Evolutionary conservation across 2,329 filamentous ascomycete species (phyloP).

Genomic region (Leptographium flavum): DNA sequence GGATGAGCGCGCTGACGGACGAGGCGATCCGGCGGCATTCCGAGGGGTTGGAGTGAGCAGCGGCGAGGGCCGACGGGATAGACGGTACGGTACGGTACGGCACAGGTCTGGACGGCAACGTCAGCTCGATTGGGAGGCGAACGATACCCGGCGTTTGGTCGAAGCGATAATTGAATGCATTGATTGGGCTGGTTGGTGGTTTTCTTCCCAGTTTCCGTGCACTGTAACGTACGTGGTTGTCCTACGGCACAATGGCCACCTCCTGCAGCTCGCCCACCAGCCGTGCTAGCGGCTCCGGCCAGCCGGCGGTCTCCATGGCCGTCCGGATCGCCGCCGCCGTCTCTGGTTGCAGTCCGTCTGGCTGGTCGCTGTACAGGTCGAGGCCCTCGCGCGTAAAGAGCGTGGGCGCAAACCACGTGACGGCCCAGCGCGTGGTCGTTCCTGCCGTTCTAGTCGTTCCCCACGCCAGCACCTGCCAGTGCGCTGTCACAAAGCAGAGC

Average conservation of each 20-base stretch:
- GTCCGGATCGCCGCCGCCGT: slow-evolving; percentile 18
- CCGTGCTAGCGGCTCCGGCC: slow-evolving; percentile 36
- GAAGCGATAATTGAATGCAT: no score
- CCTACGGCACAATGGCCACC: slow-evolving; percentile 32
- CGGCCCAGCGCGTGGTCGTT: slow-evolving; percentile 47
- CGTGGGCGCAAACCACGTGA: slow-evolving; percentile 76
- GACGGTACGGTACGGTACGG: background rate
- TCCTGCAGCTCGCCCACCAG: slow-evolving; percentile 34
- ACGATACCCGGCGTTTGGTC: no score
- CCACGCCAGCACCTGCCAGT: slow-evolving; percentile 74
- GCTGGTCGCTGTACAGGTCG: slow-evolving; percentile 58
- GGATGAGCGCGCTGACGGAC: slow-evolving; percentile 65
- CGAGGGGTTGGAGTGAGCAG: slow-evolving; percentile 28
- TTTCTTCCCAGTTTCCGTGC: no score
- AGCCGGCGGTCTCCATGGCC: slow-evolving; percentile 23
- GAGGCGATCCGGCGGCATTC: slow-evolving; percentile 53
- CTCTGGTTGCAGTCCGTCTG: slow-evolving; percentile 42
- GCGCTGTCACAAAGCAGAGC: slow-evolving; percentile 55
- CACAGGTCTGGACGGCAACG: no score
- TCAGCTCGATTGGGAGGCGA: no score
- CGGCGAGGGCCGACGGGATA: background rate
- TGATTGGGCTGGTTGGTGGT: no score
- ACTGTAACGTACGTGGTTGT: no score
- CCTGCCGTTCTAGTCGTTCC: slow-evolving; percentile 36
- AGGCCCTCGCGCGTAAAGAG: slow-evolving; percentile 71